Base-by-base conservation (phyloP, 2,329 filamentous ascomycete species). In the Exutisphaerella laricina region DNA sequence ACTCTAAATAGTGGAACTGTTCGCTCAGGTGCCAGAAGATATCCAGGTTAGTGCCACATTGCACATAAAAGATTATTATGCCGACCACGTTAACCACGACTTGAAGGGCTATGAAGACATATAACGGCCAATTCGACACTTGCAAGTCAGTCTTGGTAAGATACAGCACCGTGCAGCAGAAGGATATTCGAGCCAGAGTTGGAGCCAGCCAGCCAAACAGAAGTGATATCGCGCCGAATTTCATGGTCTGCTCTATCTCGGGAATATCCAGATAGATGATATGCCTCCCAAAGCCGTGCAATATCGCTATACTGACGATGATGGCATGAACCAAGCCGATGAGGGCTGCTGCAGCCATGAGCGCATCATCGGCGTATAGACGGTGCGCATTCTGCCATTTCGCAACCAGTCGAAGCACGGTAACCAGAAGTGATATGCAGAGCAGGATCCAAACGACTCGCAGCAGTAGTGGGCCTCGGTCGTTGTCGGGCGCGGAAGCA, bases 81-180 rank as follows among this genome's bases (percentile, higher is more conserved):
- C 53, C 54, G 3, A 46, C 20, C 9, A 52, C 26, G 25, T 61
- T 61, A 34, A 62, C 42, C 5, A 53, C 10, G 13, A 56, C 31
- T 20, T 61, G 59, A 4, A 58, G 33, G 3, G 48, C 43, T 7
- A 62, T 56, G 37, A 56, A 54, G 4, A 48, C 33, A 22, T 46
- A 54, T 14, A 60, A 52, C 7, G 57, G 57, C 58, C 58, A 60
- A 20, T 48, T 48, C 35, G 48, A 50, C 10, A 58, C 40, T 2
- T 46, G 43, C 4, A 54, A 43, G 32, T 60, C 56, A 9, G 56
- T 58, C 7, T 47, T 42, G 5, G 53, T 51, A 22, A 62, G 51
- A 35, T 42, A 61, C 7, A 59, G 49, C 4, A 62, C 28, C 7
- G 58, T 60, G 14, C 52, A 52, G 44, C 53, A 56, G 43, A 61